Evolutionary conservation across 768 basidiomycete genomes (phyloP).

Genomic region (Dacryopinax primogenitus): DNA sequence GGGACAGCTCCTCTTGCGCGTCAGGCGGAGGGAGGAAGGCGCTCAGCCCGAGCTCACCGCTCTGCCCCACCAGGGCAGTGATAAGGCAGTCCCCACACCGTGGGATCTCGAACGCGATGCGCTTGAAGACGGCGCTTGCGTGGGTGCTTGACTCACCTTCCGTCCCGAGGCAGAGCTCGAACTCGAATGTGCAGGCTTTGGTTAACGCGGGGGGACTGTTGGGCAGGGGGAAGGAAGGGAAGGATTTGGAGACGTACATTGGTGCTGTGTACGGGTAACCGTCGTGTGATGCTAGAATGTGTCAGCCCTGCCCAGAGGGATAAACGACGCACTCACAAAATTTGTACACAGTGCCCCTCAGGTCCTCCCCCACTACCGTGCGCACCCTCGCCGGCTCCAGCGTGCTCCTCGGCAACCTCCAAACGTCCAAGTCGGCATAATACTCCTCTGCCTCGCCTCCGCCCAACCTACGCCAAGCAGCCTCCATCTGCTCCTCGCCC

Average conservation of each 20-base stretch:
- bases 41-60: conserved; percentile 26
- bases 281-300: conserved; percentile 23
- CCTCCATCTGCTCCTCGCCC: conserved; percentile 1
- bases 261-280: conserved; percentile 27
- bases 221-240: conserved; percentile 11
- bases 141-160: not conserved
- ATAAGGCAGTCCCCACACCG: conserved; percentile 32
- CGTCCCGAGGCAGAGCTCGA: conserved; percentile 20
- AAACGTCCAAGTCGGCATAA: not conserved
- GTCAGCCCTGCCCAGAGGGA: not conserved
- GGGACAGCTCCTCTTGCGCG: conserved; percentile 7
- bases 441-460: conserved; percentile 18
- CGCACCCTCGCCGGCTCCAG: conserved; percentile 5
- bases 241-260: not conserved
- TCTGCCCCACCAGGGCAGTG: conserved; percentile 24
- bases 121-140: conserved; percentile 27
- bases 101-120: conserved; percentile 25
- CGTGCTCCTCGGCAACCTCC: conserved; percentile 8
- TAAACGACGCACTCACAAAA: conserved; percentile 13
- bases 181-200: conserved; percentile 18
- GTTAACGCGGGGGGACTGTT: not conserved
- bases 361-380: not conserved
- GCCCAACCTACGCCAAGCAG: conserved; percentile 27
- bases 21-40: conserved; percentile 27
- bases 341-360: conserved; percentile 9